These are phyloP conservation scores for Pinus albicaulis DNA, from an alignment of 75 land plant genomes.

Conservation along the genomic window DNA sequence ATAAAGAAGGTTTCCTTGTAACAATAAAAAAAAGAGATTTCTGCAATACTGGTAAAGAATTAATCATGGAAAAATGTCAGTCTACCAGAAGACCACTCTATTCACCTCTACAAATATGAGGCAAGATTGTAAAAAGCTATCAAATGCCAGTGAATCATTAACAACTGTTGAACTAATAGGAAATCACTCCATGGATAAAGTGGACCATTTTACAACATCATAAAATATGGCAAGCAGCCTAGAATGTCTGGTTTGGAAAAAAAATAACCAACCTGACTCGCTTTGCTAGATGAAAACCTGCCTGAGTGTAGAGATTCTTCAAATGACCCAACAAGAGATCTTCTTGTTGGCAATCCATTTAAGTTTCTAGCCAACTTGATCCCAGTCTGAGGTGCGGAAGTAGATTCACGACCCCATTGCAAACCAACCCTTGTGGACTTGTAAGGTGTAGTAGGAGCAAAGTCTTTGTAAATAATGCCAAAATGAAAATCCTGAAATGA, in stretches of 20 bases:
- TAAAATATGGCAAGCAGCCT: slow-evolving; percentile 11
- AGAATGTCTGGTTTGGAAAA: background rate
- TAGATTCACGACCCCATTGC: slow-evolving; percentile 24
- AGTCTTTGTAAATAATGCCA: slow-evolving; percentile 18
- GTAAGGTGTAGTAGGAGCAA: slow-evolving; percentile 20
- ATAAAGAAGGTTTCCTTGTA: background rate
- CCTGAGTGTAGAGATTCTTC: slow-evolving; percentile 98
- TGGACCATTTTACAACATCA: background rate
- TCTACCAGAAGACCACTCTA: background rate
- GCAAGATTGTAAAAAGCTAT: no score
- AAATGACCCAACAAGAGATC: slow-evolving; percentile 97
- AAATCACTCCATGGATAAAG: background rate
- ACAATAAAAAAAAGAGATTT: background rate
- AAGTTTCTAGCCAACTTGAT: slow-evolving; percentile 30
- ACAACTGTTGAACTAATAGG: background rate
- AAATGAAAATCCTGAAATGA: slow-evolving; percentile 31
- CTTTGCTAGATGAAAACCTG: slow-evolving; percentile 70
- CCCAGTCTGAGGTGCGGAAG: slow-evolving; percentile 27
- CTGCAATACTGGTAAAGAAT: background rate
- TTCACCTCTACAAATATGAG: slow-evolving; percentile 1
- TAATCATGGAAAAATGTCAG: background rate
- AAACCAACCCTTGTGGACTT: slow-evolving; percentile 13
- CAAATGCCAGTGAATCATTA: no score
- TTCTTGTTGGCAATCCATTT: slow-evolving; percentile 51
- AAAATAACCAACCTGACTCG: slow-evolving; percentile 55